Evolutionary conservation across 148 eudicot genomes (phyloP), one percentile per base, ranked within the genome.

Genomic region (Limonium bicolor): DNA sequence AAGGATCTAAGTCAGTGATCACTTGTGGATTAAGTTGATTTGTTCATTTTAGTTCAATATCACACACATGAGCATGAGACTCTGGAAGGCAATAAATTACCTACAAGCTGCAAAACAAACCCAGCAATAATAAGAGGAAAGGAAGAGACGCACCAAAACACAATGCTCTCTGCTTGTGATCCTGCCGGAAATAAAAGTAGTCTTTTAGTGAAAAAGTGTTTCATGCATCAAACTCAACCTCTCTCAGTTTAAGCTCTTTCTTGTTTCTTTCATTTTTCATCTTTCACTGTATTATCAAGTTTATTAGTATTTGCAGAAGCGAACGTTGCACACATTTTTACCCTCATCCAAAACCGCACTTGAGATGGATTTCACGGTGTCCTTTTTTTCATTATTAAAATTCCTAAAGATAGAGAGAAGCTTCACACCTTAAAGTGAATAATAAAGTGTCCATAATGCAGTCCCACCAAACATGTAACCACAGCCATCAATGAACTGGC

Each of bases 401-500:
- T 27, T 20, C 8, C 10, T 20, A 18, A 13, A 43, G 35, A n/a
- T 16, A 44, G 44, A 15, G n/a, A 22, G n/a, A n/a, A n/a, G n/a
- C n/a, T n/a, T 6, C 42, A 48, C 39, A 80, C 94, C 81, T 80
- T 63, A 51, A 55, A 70, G 63, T 79, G 88, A 46, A 75, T 70
- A 53, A 79, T 55, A 36, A 84, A 61, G 39, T 84, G 94, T 24
- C 94, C 94, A 62, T 56, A 84, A 35, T 76, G 88, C 69, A 84
- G 54, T 46, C 94, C 94, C 58, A 76, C 51, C 20, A 71, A 67
- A 64, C 79, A 79, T 1, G 88, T 84, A 56, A 73, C 68, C 53
- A 77, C 76, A 50, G 94, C 94, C 85, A 77, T 84, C 57, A 80
- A 54, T 23, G 94, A 84, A 54, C 94, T 84, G 62, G 21, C 62